phyloP scores from a whole-genome alignment of 495 filamentous ascomycete genomes.

The Jackrogersella minutella region DNA sequence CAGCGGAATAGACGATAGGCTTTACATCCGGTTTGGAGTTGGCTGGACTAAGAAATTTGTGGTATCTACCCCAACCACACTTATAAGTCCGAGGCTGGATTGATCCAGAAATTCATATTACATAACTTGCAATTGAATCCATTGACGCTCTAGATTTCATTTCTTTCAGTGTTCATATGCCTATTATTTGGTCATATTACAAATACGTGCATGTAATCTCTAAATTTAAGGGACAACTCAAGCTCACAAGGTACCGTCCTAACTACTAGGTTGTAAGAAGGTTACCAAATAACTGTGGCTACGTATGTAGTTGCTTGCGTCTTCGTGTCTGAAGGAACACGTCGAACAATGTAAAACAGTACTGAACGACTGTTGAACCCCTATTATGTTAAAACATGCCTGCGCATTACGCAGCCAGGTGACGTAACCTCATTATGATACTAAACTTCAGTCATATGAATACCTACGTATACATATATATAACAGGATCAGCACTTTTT shows the following conservation, averaged over 20 bases:
- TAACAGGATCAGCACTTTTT: background rate
- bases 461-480: background rate
- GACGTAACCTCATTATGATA: background rate
- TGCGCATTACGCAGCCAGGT: background rate
- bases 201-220: too few species aligned
- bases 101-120: background rate
- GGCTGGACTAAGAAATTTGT: background rate
- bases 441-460: too few species aligned
- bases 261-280: too few species aligned
- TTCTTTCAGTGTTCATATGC: too few species aligned
- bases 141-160: background rate
- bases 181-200: too few species aligned
- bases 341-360: background rate
- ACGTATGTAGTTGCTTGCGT: background rate
- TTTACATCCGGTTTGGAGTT: constrained; percentile 27
- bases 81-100: background rate
- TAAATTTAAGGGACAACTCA: too few species aligned
- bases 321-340: background rate
- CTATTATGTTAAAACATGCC: background rate
- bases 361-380: too few species aligned
- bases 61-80: background rate
- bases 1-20: constrained; percentile 9
- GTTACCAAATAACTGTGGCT: too few species aligned
- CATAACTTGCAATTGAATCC: background rate
- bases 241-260: too few species aligned